Base-by-base conservation (phyloP, 2,329 filamentous ascomycete genomes). In the Phaeophleospora eucalypticola region DNA sequence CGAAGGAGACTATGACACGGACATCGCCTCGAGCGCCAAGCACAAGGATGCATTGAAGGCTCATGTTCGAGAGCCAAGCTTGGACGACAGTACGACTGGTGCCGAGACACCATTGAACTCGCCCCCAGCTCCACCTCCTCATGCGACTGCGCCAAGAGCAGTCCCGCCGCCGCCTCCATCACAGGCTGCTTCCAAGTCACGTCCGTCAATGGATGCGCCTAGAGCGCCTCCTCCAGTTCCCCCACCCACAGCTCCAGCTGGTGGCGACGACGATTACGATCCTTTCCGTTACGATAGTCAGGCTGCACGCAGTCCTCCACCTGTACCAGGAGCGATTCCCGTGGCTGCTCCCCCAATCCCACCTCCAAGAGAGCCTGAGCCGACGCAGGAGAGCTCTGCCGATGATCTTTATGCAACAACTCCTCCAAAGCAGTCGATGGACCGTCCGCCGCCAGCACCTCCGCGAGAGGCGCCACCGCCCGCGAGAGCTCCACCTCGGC, bases 1-100 rank as follows among this genome's bases (percentile, higher is more conserved):
- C 62, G 93, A 98, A 64, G 93, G 91, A 4, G 93, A 97, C 63
- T 97, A 97, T 65, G 93, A 97, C 59, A 97, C 93, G 4, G 93
- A 97, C 65, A 97, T 97, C 63, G 90, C 86, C 1, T 88, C 90
- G n/a, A 85, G 88, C 8, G 89, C 82, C n/a, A 88, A 87, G 46
- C 89, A 95, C 68, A 96, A 95, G 68, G 91, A 95, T 70, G 90
- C 91, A 1, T 69, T 97, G 51, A 95, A 91, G 66, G 74, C 87
- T 7, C 89, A 95, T 66, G 80, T 78, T 6, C 80, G 85, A 44
- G 87, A 91, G 37, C 81, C 84, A 4, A 94, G 87, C 63, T 64
- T 86, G 44, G 89, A 94, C 52, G 81, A 77, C 33, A 79, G 74
- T 34, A 79, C 79, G 2, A 71, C 70, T 17, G 74, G 74, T 16